These are phyloP conservation scores for Pleurotus pulmonarius DNA, from an alignment of 768 basidiomycete genomes.

Conservation along the genomic window DNA sequence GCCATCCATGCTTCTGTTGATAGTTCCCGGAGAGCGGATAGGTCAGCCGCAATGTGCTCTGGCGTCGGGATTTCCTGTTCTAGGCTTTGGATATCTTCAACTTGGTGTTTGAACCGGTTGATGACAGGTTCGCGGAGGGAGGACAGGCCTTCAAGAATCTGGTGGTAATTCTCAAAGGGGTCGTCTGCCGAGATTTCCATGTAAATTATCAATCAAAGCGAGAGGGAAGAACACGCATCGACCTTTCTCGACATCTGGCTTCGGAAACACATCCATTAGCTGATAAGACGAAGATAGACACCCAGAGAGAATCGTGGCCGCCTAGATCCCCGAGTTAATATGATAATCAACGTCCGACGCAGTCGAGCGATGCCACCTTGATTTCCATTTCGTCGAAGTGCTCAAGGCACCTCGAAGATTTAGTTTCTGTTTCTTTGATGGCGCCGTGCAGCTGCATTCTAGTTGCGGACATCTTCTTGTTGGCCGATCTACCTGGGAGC, in stretches of 20 bases:
- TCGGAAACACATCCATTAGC: neutral
- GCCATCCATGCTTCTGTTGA: neutral
- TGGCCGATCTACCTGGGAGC: slow-evolving; percentile 11
- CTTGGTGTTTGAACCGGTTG: neutral
- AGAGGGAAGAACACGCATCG: too few species aligned
- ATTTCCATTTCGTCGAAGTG: slow-evolving; percentile 19
- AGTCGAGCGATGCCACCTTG: neutral
- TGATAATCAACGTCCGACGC: too few species aligned
- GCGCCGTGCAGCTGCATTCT: slow-evolving; percentile 19
- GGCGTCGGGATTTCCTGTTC: neutral
- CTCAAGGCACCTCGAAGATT: slow-evolving; percentile 18
- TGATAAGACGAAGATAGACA: neutral
- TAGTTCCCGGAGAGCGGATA: neutral
- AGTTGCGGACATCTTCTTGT: slow-evolving; percentile 19
- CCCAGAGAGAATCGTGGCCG: neutral
- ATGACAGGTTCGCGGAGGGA: neutral
- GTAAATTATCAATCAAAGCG: neutral
- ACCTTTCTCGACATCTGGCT: too few species aligned
- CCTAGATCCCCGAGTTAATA: neutral
- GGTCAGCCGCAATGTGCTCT: neutral
- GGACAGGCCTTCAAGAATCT: neutral
- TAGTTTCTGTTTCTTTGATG: slow-evolving; percentile 17
- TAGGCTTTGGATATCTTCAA: neutral
- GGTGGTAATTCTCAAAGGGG: too few species aligned
- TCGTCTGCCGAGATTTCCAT: neutral